Conservation (phyloP, 2,329 filamentous ascomycete genomes). For the Ascomycota sp. region DNA sequence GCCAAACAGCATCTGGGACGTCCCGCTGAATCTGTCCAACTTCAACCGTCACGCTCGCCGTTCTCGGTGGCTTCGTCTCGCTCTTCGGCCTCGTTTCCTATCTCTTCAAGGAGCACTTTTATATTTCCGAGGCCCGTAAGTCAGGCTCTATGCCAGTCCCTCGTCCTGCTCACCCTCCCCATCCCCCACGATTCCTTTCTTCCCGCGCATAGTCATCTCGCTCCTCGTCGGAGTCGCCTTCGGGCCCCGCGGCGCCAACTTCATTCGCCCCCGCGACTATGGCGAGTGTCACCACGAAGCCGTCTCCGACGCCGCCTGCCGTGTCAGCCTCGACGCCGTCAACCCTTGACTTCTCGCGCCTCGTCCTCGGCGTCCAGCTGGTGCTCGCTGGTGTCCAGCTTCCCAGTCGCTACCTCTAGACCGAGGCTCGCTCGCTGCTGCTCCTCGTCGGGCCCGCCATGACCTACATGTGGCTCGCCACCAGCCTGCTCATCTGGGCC, state of each 20-base stretch:
- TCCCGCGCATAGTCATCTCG: conserved; percentile 42
- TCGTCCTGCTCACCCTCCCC: background rate
- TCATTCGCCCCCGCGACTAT: conserved; percentile 59
- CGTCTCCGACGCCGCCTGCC: conserved; percentile 10
- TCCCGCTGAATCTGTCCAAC: conserved; percentile 39
- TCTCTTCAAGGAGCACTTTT: conserved; percentile 73
- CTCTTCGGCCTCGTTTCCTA: conserved; percentile 84
- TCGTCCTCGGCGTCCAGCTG: conserved; percentile 79
- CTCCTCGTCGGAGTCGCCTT: conserved; percentile 60
- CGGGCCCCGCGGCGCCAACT: conserved; percentile 57
- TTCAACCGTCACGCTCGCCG: conserved; percentile 72
- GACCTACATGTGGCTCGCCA: conserved; percentile 69
- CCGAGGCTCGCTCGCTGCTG: conserved; percentile 56
- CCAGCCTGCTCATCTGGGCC: conserved; percentile 59
- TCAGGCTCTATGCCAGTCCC: too few relatives aligned
- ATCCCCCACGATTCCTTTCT: too few relatives aligned
- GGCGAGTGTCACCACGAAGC: conserved; percentile 20
- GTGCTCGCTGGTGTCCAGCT: conserved; percentile 77
- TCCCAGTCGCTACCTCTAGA: conserved; percentile 59
- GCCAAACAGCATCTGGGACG: conserved; percentile 11
- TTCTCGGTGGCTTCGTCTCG: conserved; percentile 71
- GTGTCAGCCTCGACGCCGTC: conserved; percentile 42
- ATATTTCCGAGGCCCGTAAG: conserved; percentile 75
- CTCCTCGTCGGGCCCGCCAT: conserved; percentile 69
- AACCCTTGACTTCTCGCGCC: conserved; percentile 69